phyloP scores from a whole-genome alignment of 352 stramenopile species.

The Phytophthora pluvialis region DNA sequence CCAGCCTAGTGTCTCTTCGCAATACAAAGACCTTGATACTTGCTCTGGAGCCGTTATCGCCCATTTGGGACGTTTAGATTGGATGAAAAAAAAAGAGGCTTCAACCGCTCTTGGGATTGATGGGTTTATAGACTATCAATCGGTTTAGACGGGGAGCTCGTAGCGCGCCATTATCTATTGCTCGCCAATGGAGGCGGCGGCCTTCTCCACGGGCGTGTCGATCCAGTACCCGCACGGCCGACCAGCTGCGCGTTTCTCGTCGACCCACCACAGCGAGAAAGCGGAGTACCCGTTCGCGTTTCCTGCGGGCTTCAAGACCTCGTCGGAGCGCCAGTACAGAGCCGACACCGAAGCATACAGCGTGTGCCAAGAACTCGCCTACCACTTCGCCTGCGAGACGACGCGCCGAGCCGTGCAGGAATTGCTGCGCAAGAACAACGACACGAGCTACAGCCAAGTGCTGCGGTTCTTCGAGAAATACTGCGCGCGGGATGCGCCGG shows the following conservation, averaged over 20 bases:
- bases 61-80: constrained; percentile 15
- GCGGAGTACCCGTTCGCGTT: constrained; percentile 32
- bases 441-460: constrained; percentile 70
- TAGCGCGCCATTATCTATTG: constrained; percentile 9
- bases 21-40: constrained; percentile 11
- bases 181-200: constrained; percentile 44
- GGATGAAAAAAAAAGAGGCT: constrained; percentile 10
- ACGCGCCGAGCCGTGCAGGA: constrained; percentile 57
- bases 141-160: constrained; percentile 14
- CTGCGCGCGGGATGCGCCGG: constrained; percentile 26
- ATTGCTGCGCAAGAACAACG: constrained; percentile 69
- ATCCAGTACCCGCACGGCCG: constrained; percentile 45
- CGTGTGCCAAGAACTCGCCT: constrained; percentile 68
- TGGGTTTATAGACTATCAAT: constrained; percentile 8
- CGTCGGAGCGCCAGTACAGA: constrained; percentile 10
- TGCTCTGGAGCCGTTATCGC: constrained; percentile 10
- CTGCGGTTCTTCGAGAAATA: constrained; percentile 68
- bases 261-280: not conserved
- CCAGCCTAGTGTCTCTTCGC: constrained; percentile 25
- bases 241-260: not conserved
- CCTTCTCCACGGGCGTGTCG: constrained; percentile 63
- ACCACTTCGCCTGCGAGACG: constrained; percentile 67
- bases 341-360: constrained; percentile 49
- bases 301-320: constrained; percentile 11
- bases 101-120: constrained; percentile 15